These are phyloP conservation scores for Beta corolliflora DNA, from an alignment of 179 eudicot genomes.

Conservation along the genomic window DNA sequence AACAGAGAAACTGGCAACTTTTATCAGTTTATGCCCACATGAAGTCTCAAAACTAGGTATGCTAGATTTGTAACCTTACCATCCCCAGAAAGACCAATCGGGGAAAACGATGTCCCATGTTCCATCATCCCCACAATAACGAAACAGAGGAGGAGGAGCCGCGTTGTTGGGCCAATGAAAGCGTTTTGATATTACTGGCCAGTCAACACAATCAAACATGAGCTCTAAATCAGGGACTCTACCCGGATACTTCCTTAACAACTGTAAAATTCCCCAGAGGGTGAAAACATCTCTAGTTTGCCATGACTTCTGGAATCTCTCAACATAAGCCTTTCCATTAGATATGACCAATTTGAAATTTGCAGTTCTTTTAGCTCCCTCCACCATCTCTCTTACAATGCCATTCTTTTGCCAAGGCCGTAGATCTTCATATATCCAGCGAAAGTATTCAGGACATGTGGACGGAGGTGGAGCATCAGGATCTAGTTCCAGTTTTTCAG, in stretches of 20 bases:
- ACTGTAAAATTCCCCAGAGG: slow-evolving; percentile 83
- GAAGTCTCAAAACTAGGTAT: background rate
- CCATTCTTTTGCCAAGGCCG: slow-evolving; percentile 80
- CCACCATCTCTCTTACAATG: slow-evolving; percentile 61
- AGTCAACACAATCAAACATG: slow-evolving; percentile 88
- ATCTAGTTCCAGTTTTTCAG: slow-evolving; percentile 38
- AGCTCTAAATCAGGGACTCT: slow-evolving; percentile 84
- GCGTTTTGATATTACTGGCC: slow-evolving; percentile 56
- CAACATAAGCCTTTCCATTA: slow-evolving; percentile 70
- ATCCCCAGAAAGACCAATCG: slow-evolving; percentile 98
- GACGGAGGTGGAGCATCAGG: slow-evolving; percentile 42
- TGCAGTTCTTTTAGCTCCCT: slow-evolving; percentile 58
- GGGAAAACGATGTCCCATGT: slow-evolving; percentile 84
- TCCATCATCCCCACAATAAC: slow-evolving; percentile 64
- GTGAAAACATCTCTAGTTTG: slow-evolving; percentile 77
- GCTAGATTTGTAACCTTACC: slow-evolving; percentile 45
- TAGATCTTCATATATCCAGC: slow-evolving; percentile 88
- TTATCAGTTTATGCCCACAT: background rate
- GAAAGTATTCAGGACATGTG: slow-evolving; percentile 85
- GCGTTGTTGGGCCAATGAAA: slow-evolving; percentile 45
- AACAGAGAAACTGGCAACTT: background rate
- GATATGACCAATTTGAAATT: slow-evolving; percentile 66
- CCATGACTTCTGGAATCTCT: slow-evolving; percentile 52
- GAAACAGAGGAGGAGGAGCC: slow-evolving; percentile 72
- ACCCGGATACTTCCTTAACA: slow-evolving; percentile 84